Conservation (phyloP, 179 eudicot genomes). For the Heliamphora pulchella region DNA sequence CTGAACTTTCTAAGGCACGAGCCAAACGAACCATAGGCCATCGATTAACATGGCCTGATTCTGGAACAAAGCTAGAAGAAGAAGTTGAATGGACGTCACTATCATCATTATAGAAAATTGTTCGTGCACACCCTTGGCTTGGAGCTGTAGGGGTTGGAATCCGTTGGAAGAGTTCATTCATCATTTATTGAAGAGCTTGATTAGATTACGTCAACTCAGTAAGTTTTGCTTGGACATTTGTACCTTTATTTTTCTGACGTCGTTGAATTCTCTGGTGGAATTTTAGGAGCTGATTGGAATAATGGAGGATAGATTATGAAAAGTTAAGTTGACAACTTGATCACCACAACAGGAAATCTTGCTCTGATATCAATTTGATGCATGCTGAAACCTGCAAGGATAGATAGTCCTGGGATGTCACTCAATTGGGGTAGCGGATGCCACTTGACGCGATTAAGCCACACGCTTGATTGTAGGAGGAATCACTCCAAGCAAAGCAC, state of each 20-base stretch:
- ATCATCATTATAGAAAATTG: neutral
- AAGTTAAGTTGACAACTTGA: neutral
- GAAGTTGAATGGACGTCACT: neutral
- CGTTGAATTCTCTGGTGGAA: neutral
- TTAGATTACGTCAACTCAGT: neutral
- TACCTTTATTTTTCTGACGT: neutral
- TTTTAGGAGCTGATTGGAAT: neutral
- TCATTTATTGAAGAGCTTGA: neutral
- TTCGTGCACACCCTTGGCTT: neutral
- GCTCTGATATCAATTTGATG: constrained; percentile 8
- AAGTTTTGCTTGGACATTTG: neutral
- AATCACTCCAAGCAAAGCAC: no score
- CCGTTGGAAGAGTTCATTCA: neutral
- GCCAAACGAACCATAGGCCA: neutral
- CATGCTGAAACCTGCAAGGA: neutral
- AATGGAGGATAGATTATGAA: neutral
- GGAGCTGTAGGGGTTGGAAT: neutral
- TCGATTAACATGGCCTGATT: neutral
- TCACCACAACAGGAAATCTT: neutral
- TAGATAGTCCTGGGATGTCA: neutral
- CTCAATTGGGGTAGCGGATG: no score
- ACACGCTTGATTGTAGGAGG: no score
- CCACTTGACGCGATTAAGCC: no score
- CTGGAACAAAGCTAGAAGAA: neutral
- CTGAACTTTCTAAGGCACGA: neutral